These are phyloP conservation scores for Dinochytrium kinnereticum DNA, from an alignment of 371 early-diverging fungal genomes.

Conservation along the genomic window DNA sequence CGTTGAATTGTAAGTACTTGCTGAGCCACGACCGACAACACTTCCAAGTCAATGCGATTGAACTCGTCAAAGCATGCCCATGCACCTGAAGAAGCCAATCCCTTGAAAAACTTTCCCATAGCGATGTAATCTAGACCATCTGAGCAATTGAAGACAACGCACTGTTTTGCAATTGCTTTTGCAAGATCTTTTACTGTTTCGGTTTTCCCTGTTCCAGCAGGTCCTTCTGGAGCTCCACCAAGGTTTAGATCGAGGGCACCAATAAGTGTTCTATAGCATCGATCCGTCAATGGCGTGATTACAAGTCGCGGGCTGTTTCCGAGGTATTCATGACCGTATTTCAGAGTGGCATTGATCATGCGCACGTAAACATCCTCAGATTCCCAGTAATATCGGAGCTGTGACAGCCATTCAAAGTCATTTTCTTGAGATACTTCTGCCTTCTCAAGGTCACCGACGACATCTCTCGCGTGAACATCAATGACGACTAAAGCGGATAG, in stretches of 20 bases:
- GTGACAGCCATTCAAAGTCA: constrained; percentile 63
- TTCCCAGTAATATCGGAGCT: constrained; percentile 66
- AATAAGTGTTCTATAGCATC: constrained; percentile 63
- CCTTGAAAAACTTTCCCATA: constrained; percentile 67
- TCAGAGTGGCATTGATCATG: constrained; percentile 62
- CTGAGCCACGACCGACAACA: constrained; percentile 61
- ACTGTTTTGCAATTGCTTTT: constrained; percentile 62
- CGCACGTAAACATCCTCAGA: constrained; percentile 58
- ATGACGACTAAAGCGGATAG: constrained; percentile 60
- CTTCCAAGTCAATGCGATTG: constrained; percentile 65
- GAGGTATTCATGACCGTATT: constrained; percentile 62
- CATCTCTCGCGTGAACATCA: constrained; percentile 64
- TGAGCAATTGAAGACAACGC: constrained; percentile 68
- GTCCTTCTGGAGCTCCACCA: constrained; percentile 64
- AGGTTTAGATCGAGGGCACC: constrained; percentile 62
- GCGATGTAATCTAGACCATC: constrained; percentile 64
- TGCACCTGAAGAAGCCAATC: constrained; percentile 56
- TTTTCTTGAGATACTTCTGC: constrained; percentile 49
- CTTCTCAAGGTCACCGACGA: constrained; percentile 53
- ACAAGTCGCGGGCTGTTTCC: constrained; percentile 59
- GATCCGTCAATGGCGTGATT: constrained; percentile 62
- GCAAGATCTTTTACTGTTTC: constrained; percentile 68
- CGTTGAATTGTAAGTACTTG: constrained; percentile 63
- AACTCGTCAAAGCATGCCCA: constrained; percentile 73
- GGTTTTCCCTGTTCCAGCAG: constrained; percentile 65